Base-by-base conservation (phyloP, 2,329 filamentous ascomycete genomes). In the Dactylellina haptotyla region DNA sequence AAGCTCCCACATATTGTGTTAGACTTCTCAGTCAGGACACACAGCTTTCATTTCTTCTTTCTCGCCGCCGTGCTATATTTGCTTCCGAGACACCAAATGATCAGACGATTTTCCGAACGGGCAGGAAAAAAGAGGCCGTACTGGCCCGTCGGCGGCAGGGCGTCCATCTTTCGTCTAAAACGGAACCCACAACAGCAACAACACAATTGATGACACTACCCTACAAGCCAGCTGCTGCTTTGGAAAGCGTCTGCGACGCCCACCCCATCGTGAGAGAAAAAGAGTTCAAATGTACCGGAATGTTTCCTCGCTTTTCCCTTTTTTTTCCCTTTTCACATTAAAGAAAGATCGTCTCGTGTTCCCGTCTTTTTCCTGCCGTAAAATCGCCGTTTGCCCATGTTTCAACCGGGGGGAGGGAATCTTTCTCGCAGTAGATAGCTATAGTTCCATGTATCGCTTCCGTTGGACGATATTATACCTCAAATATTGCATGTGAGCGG, bases 81-180 rank as follows among this genome's bases (percentile, higher is more conserved):
- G 64, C 64, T 69, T 69, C 64, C 64, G 64, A 69, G 64, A 69
- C 64, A 69, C 26, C 53, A 50, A 69, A 72, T 72, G 51, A 72
- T 72, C 67, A 65, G 67, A 72, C 67, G 67, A 65, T 72, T 72
- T 69, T 64, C 67, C 58, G 67, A 51, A 65, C 3, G 46, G 59
- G 54, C n/a, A 65, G 59, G 59, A 58, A 45, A 43, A 25, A 25
- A 64, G 57, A 57, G 59, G 28, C 59, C 59, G 59, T 41, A 51
- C 58, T 64, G 26, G 51, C 43, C 59, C 53, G 57, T 25, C 57
- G 50, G n/a, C n/a, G n/a, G n/a, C n/a, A n/a, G n/a, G 30, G 34
- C 25, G 14, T 23, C 62, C 30, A 50, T 58, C 48, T 32, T 26
- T 62, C 64, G 56, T 62, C 64, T 34, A 50, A 69, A 69, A 61